phyloP scores from a whole-genome alignment of 177 flowering plant species.

The Tripterygium wilfordii region DNA sequence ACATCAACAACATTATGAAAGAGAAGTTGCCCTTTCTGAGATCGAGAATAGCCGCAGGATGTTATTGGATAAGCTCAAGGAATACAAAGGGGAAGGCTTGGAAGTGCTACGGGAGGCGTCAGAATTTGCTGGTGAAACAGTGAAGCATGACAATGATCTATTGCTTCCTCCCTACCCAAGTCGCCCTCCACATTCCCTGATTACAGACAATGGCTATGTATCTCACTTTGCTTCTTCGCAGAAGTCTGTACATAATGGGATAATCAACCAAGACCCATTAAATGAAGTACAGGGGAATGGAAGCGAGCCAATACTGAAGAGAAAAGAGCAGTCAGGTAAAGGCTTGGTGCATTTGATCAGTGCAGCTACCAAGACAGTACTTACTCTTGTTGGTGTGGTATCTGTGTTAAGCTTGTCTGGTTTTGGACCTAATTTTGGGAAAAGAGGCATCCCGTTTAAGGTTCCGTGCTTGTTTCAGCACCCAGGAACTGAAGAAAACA shows the following conservation, averaged over 20 bases:
- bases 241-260: conserved; percentile 33
- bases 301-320: conserved; percentile 14
- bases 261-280: too few relatives aligned
- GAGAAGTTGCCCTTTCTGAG: conserved; percentile 70
- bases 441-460: conserved; percentile 26
- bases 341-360: conserved; percentile 32
- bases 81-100: conserved; percentile 76
- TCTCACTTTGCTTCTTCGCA: conserved; percentile 25
- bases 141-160: conserved; percentile 61
- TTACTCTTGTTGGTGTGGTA: conserved; percentile 65
- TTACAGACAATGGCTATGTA: conserved; percentile 31
- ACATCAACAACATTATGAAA: conserved; percentile 74
- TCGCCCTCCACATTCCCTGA: conserved; percentile 41
- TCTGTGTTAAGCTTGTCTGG: conserved; percentile 61
- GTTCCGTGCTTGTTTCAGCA: conserved; percentile 26
- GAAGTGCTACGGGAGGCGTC: conserved; percentile 79
- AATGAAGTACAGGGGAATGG: conserved; percentile 20
- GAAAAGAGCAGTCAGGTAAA: conserved; percentile 22
- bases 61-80: conserved; percentile 72
- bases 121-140: conserved; percentile 76
- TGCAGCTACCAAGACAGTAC: conserved; percentile 51
- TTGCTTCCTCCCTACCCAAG: conserved; percentile 90
- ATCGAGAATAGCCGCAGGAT: conserved; percentile 71
- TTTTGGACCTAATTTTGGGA: conserved; percentile 45
- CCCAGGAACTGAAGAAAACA: conserved; percentile 23